These are phyloP conservation scores for Lentinus tigrinus DNA, from an alignment of 768 basidiomycete species.

Conservation along the genomic window DNA sequence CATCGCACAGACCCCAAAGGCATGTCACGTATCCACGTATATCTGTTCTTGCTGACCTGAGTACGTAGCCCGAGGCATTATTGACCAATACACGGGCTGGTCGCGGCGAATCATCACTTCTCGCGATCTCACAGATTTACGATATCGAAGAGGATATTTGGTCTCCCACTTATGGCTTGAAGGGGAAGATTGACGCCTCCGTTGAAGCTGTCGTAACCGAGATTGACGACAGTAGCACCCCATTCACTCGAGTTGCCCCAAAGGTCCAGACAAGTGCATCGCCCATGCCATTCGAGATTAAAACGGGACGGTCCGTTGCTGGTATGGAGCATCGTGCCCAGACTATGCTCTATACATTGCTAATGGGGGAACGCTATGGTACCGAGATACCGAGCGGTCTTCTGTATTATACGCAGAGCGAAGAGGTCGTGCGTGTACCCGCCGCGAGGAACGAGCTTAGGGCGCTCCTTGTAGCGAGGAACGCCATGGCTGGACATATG, in stretches of 20 bases:
- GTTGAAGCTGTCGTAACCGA: slow-evolving; percentile 63
- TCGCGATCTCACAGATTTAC: slow-evolving; percentile 74
- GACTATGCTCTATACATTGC: slow-evolving; percentile 93
- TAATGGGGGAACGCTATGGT: slow-evolving; percentile 90
- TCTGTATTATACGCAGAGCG: slow-evolving; percentile 91
- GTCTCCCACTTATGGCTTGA: slow-evolving; percentile 92
- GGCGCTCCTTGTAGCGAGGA: slow-evolving; percentile 77
- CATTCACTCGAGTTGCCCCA: slow-evolving; percentile 23
- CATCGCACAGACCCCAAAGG: slow-evolving; percentile 64
- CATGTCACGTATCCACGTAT: slow-evolving; percentile 25
- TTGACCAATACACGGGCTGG: slow-evolving; percentile 66
- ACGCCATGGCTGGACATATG: slow-evolving; percentile 82
- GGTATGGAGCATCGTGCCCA: slow-evolving; percentile 95
- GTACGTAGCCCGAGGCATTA: slow-evolving; percentile 54
- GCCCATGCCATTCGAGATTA: slow-evolving; percentile 89
- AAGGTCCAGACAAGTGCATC: slow-evolving; percentile 23
- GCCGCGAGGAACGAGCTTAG: slow-evolving; percentile 79
- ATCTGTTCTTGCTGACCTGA: not conserved
- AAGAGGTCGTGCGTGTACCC: slow-evolving; percentile 83
- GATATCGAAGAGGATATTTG: slow-evolving; percentile 98
- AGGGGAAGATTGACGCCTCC: slow-evolving; percentile 94
- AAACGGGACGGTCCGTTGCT: slow-evolving; percentile 79
- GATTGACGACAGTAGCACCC: slow-evolving; percentile 23
- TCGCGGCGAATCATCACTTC: slow-evolving; percentile 46
- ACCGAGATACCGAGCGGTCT: slow-evolving; percentile 78